Conservation (phyloP, 2,329 filamentous ascomycete species). For the Pezicula radicicola region DNA sequence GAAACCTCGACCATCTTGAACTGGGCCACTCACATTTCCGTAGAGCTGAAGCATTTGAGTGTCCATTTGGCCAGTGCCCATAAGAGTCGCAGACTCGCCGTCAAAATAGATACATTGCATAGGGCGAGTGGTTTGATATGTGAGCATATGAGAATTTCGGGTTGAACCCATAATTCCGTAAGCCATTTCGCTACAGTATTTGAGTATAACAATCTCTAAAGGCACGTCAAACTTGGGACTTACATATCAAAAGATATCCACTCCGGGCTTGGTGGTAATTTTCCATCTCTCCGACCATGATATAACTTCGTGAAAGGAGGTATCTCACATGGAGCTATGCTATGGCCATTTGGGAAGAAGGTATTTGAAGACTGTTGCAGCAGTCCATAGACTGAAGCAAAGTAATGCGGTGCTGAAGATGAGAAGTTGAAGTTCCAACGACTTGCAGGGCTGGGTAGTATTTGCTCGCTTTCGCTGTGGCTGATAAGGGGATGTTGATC, state of each 20-base stretch:
- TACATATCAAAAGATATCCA: slow-evolving; percentile 49
- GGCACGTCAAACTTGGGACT: slow-evolving; percentile 8
- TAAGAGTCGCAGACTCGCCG: slow-evolving; percentile 45
- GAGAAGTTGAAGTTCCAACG: slow-evolving; percentile 41
- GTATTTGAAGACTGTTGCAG: slow-evolving; percentile 49
- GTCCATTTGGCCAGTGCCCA: slow-evolving; percentile 42
- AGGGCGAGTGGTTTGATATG: slow-evolving; percentile 42
- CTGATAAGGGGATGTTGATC: not conserved
- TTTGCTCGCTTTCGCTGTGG: not conserved
- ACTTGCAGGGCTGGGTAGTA: not conserved
- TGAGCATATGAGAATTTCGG: slow-evolving; percentile 41
- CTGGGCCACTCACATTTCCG: slow-evolving; percentile 39
- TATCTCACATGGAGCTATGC: slow-evolving; percentile 42
- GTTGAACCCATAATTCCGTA: slow-evolving; percentile 48
- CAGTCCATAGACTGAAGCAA: slow-evolving; percentile 42
- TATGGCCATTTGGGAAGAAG: slow-evolving; percentile 47
- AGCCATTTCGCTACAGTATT: slow-evolving; percentile 40
- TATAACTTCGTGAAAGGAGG: slow-evolving; percentile 45
- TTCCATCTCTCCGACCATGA: slow-evolving; percentile 41
- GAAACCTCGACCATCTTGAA: slow-evolving; percentile 18
- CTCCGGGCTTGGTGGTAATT: slow-evolving; percentile 43
- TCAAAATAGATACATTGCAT: slow-evolving; percentile 47
- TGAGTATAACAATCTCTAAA: slow-evolving; percentile 5
- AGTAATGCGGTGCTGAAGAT: slow-evolving; percentile 44
- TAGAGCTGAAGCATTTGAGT: slow-evolving; percentile 48